Evolutionary conservation across 495 filamentous ascomycete species (phyloP).

Genomic region (Aspergillus ellipticus): DNA sequence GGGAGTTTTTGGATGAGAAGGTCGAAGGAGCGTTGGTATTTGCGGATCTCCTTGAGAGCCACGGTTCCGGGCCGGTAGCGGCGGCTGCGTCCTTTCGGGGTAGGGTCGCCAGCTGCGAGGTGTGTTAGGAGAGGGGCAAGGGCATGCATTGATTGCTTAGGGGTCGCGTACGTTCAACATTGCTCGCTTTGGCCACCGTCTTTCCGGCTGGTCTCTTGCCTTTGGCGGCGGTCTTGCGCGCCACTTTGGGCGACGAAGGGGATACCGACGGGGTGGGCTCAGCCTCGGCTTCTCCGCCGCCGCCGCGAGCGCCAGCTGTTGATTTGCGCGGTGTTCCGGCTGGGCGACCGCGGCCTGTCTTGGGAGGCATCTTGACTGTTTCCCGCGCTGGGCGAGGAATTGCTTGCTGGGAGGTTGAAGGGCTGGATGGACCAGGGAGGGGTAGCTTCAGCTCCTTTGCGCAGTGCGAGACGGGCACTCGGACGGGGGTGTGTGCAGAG

Average conservation of each 20-base stretch:
- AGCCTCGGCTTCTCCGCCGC: too few species aligned
- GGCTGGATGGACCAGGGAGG: neutral
- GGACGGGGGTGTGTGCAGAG: neutral
- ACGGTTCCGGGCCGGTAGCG: constrained; percentile 83
- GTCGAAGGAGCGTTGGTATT: constrained; percentile 78
- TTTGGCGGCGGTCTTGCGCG: constrained; percentile 19
- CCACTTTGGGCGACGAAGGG: constrained; percentile 4
- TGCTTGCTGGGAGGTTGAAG: neutral
- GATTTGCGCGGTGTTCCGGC: neutral
- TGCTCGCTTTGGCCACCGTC: constrained; percentile 19
- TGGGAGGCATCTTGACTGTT: constrained; percentile 25
- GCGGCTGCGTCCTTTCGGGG: constrained; percentile 56
- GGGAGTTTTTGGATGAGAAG: constrained; percentile 77
- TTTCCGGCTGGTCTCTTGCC: constrained; percentile 20
- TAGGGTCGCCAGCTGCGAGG: constrained; percentile 63
- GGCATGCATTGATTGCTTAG: neutral
- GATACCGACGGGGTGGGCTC: constrained; percentile 8
- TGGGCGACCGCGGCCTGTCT: constrained; percentile 20
- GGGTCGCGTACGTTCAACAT: constrained; percentile 39
- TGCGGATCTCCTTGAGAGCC: constrained; percentile 81
- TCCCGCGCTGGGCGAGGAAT: neutral
- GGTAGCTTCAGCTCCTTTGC: neutral
- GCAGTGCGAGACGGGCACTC: neutral
- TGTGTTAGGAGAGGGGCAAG: neutral
- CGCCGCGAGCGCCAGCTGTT: neutral